Base-by-base conservation (phyloP, 108 stramenopile genomes). In the Conticribra guillardii region DNA sequence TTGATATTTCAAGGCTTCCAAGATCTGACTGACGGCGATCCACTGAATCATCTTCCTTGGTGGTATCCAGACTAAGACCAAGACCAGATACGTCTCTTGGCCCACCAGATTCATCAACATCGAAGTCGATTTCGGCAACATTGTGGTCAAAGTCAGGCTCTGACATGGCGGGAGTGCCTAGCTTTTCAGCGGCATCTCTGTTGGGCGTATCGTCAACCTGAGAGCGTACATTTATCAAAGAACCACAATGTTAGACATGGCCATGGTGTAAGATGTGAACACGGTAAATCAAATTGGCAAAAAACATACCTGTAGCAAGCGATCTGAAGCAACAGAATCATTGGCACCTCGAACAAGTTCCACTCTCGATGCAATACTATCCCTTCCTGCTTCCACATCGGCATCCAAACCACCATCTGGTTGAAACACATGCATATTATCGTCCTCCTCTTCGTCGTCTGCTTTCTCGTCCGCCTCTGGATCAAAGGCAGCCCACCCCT, bases 401-500 rank as follows among this genome's bases (percentile, higher is more conserved):
- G 30, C 17, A n/a, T 80, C 75, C 51, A 63, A 51, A 22, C 80
- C 76, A 28, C 64, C 74, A 17, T 76, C 79, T n/a, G 73, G 73
- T 52, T 84, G 79, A 62, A 81, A 84, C 69, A 54, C 61, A 41
- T 81, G 61, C 48, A 69, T 56, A 24, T 77, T 62, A 46, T 49
- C 53, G 16, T 72, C 71, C 59, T 80, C 79, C 45, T 76, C 80
- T 49, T 81, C 80, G 14, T 70, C 80, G 7, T 81, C 83, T 8
- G 86, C 83, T 29, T 83, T 85, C 57, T 83, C 73, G 48, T 87
- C 88, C 4, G 87, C 84, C 54, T 92, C 90, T 45, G 89, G 91
- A 83, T 95, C 88, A 81, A 92, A 95, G 9, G 93, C 87, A 29
- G 73, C 86, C 93, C 93, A 94, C 24, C 84, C 69, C 51, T 94